Base-by-base conservation (phyloP, 345 rosid genomes). In the Arabidopsis suecica region DNA sequence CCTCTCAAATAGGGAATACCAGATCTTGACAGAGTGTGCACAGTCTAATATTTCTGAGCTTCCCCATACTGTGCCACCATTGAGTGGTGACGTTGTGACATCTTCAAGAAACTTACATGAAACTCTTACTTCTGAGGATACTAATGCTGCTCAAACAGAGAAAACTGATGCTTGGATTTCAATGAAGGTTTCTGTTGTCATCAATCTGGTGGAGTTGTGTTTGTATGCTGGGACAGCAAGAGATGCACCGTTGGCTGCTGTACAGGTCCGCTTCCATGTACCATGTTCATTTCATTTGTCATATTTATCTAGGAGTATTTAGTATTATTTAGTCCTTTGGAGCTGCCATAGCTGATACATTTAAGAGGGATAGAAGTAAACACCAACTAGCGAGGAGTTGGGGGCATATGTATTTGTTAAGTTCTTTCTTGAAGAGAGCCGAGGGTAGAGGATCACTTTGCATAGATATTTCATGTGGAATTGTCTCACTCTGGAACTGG, bases 11-110 rank as follows among this genome's bases (percentile, higher is more conserved):
- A 88, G 49, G 82, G 97, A 94, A 57, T 94, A 94, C 87, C 95
- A 84, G 83, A 90, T 94, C 79, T 84, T 94, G 74, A 81, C 92
- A 13, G 97, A 94, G 79, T 91, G 98, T 84, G 94, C 95, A 44
- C 75, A 79, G 65, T 84, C 96, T 78, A 94, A 94, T 82, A 78
- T 94, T 69, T 87, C 93, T 68, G 98, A 94, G 86, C 83, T 78
- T 18, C 93, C 97, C 28, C 83, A 76, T 81, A 37, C 72, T 44
- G 85, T 84, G 64, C 96, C 98, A 5, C 82, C 84, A 25, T 66
- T 94, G 84, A 82, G 48, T 45, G 81, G 67, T 74, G 80, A 73
- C 71, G 66, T 76, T 78, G 81, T 45, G 61, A 56, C 82, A 73
- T 82, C 88, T 58, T 81, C 90, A 61, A 72, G 59, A 82, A 84